These are phyloP conservation scores for Ormosia emarginata DNA, from an alignment of 306 rosid species.

Conservation along the genomic window DNA sequence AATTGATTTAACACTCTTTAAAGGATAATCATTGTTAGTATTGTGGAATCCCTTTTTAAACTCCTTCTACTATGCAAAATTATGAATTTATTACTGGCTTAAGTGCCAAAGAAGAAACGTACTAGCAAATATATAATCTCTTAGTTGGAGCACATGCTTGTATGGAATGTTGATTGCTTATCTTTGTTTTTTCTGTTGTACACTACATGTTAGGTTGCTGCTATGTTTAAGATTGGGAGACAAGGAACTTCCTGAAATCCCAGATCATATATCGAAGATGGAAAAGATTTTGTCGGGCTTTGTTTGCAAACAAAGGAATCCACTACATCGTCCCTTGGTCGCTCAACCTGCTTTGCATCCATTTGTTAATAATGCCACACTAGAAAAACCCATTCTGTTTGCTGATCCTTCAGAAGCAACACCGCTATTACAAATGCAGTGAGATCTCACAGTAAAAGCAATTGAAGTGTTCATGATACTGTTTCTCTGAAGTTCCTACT, in stretches of 20 bases:
- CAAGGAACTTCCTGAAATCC: conserved; percentile 73
- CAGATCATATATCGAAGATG: conserved; percentile 74
- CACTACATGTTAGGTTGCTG: conserved; percentile 62
- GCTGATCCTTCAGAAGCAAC: conserved; percentile 39
- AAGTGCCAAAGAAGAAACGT: too few species aligned
- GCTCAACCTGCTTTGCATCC: conserved; percentile 74
- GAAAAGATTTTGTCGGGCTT: conserved; percentile 67
- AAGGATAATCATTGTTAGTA: too few species aligned
- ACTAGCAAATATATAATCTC: conserved; percentile 23
- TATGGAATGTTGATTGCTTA: conserved; percentile 23
- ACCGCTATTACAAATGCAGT: conserved; percentile 39
- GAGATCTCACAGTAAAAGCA: conserved; percentile 55
- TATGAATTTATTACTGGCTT: too few species aligned
- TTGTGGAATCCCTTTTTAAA: too few species aligned
- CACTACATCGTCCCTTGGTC: conserved; percentile 72
- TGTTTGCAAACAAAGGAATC: conserved; percentile 89
- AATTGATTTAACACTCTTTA: too few species aligned
- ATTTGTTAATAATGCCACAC: conserved; percentile 64
- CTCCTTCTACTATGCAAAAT: too few species aligned
- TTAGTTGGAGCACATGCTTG: conserved; percentile 25
- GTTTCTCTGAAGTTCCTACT: background rate
- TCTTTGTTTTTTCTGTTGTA: conserved; percentile 25
- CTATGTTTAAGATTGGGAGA: conserved; percentile 88
- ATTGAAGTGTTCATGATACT: background rate
- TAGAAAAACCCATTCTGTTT: conserved; percentile 51